These are phyloP conservation scores for Codiaeum variegatum DNA, from an alignment of 441 rosid genomes.

Conservation along the genomic window DNA sequence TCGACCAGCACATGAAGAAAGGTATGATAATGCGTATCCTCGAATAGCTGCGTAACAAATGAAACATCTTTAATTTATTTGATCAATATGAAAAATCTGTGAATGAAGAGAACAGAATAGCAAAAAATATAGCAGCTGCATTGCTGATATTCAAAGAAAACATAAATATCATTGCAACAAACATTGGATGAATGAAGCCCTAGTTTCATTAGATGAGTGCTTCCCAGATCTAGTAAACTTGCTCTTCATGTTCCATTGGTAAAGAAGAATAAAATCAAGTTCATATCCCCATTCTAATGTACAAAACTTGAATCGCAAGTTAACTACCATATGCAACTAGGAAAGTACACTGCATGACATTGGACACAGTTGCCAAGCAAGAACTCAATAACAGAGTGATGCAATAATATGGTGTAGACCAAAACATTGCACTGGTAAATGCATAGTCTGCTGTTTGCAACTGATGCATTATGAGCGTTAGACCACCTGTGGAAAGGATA, in stretches of 20 bases:
- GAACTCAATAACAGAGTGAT: background rate
- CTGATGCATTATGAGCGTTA: background rate
- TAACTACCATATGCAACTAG: background rate
- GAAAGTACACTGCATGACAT: background rate
- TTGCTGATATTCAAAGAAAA: slow-evolving; percentile 2
- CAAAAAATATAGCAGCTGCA: slow-evolving; percentile 9
- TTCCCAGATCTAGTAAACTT: background rate
- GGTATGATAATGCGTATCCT: slow-evolving; percentile 97
- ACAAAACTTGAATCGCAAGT: background rate
- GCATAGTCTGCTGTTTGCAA: background rate
- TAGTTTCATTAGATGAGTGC: background rate
- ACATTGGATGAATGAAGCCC: background rate
- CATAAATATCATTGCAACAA: background rate
- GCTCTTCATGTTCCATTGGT: background rate
- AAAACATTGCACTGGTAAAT: background rate
- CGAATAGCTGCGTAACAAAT: slow-evolving; percentile 78
- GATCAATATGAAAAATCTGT: slow-evolving; percentile 5
- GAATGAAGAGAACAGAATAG: slow-evolving; percentile 17
- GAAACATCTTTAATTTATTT: slow-evolving; percentile 24
- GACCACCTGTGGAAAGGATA: background rate
- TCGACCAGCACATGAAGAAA: slow-evolving; percentile 97
- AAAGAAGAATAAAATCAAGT: background rate
- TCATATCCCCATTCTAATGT: background rate
- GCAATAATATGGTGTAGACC: background rate
- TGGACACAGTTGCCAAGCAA: background rate